Evolutionary conservation across 2,329 filamentous ascomycete genomes (phyloP).

Genomic region (Byssothecium circinans): DNA sequence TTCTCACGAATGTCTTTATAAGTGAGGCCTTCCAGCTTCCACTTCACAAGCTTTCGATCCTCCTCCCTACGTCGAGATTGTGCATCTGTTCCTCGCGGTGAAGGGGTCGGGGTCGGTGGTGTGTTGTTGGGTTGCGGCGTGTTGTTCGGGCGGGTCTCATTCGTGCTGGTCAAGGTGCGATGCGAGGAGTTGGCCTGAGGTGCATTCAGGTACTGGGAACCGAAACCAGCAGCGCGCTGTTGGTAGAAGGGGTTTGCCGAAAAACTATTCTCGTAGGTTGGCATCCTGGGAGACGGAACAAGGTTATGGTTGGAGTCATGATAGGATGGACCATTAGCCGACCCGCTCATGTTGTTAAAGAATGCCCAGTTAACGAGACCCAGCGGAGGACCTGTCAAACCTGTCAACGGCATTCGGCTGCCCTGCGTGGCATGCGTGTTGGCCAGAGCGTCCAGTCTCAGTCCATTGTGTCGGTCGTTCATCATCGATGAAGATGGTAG

Average conservation of each 20-base stretch:
- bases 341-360: background rate
- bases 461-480: background rate
- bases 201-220: background rate
- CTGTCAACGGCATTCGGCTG: background rate
- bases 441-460: background rate
- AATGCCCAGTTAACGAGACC: background rate
- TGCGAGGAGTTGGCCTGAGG: background rate
- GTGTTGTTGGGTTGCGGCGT: slow-evolving; percentile 1
- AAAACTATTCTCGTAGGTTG: background rate
- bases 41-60: slow-evolving; percentile 51
- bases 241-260: background rate
- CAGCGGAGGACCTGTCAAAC: too few species aligned
- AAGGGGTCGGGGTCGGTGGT: background rate
- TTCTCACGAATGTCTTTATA: slow-evolving; percentile 64
- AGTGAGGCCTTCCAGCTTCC: slow-evolving; percentile 59
- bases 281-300: background rate
- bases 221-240: background rate
- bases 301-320: background rate
- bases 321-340: background rate
- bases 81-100: background rate
- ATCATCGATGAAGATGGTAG: background rate
- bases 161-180: background rate
- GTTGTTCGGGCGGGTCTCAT: background rate
- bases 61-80: slow-evolving; percentile 23
- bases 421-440: background rate